Conservation (phyloP, 164 flowering plant genomes). For the Chloranthus sessilifolius region DNA sequence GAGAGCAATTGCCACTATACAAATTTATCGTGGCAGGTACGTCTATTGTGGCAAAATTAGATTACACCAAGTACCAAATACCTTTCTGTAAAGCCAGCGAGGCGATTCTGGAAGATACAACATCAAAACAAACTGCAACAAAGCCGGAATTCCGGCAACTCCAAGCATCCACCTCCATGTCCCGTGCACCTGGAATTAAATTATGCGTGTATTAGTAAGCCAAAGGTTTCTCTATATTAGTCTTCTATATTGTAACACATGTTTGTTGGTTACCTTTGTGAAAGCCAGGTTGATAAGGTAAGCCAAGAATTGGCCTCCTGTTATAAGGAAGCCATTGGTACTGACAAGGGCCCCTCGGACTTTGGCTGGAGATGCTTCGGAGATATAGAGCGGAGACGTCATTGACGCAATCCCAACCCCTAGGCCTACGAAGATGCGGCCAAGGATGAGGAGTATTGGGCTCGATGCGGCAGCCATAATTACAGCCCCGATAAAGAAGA, state of each 20-base stretch:
- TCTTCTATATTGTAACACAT: too few species aligned
- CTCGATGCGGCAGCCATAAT: conserved; percentile 53
- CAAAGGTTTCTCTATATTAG: too few species aligned
- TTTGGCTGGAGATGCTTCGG: conserved; percentile 60
- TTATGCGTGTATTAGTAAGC: not conserved
- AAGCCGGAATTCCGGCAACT: conserved; percentile 62
- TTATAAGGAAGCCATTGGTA: conserved; percentile 59
- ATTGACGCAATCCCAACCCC: conserved; percentile 76
- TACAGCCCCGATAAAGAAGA: conserved; percentile 55
- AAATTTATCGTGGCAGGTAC: too few species aligned
- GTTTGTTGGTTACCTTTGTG: conserved; percentile 46
- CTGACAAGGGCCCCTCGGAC: conserved; percentile 64
- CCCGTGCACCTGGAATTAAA: conserved; percentile 40
- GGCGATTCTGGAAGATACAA: conserved; percentile 65
- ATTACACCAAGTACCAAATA: conserved; percentile 4
- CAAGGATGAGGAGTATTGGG: conserved; percentile 43
- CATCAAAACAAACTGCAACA: conserved; percentile 58
- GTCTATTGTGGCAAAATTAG: too few species aligned
- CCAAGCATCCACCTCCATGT: conserved; percentile 95
- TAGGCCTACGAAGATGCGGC: conserved; percentile 50
- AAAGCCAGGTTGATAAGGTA: conserved; percentile 67
- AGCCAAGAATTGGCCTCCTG: conserved; percentile 77
- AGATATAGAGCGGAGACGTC: conserved; percentile 64
- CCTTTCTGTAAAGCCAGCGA: conserved; percentile 71
- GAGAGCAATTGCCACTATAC: too few species aligned